A percentile compares a stretch with the other conserved stretches of the same genome.
phyloP scores from a whole-genome alignment of 2,329 filamentous ascomycete genomes.

The Scedosporium boydii region DNA sequence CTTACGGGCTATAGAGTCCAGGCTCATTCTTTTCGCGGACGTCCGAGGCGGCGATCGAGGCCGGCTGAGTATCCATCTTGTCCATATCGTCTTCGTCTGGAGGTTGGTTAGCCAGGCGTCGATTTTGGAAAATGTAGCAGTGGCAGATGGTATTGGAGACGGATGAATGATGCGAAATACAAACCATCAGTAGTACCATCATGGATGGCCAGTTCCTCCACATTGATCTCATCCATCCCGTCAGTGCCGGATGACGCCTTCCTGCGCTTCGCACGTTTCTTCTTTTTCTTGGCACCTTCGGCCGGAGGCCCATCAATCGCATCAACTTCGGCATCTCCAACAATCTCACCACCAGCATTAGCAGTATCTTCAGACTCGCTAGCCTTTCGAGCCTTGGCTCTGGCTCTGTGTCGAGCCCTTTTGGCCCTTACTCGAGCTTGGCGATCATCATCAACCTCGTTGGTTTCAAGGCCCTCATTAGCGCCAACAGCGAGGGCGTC shows the following conservation, averaged over 20 bases:
- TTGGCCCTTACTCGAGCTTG: not conserved
- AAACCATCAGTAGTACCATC: not conserved
- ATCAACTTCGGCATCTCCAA: not conserved
- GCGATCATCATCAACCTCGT: not conserved
- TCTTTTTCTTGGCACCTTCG: not conserved
- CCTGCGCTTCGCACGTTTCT: conserved; percentile 14
- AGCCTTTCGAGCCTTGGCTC: not conserved
- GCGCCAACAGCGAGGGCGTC: too few relatives aligned
- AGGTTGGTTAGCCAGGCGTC: too few relatives aligned
- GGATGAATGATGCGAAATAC: conserved; percentile 9
- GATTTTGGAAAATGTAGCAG: too few relatives aligned
- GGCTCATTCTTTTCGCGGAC: too few relatives aligned
- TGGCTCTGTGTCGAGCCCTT: not conserved
- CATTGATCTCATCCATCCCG: conserved; percentile 52
- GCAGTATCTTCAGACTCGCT: not conserved
- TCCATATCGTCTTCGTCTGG: too few relatives aligned
- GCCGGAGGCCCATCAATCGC: too few relatives aligned
- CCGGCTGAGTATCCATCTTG: too few relatives aligned
- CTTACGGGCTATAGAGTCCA: not conserved
- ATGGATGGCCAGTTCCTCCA: conserved; percentile 41
- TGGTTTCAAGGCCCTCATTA: not conserved
- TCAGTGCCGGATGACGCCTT: conserved; percentile 27
- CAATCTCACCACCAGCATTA: not conserved
- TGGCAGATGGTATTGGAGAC: too few relatives aligned
- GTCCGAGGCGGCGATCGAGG: too few relatives aligned